A percentile compares a stretch with the other conserved stretches of the same genome.
Evolutionary conservation across 352 stramenopile species (phyloP).

Genomic region (Globisporangium camurandrum): DNA sequence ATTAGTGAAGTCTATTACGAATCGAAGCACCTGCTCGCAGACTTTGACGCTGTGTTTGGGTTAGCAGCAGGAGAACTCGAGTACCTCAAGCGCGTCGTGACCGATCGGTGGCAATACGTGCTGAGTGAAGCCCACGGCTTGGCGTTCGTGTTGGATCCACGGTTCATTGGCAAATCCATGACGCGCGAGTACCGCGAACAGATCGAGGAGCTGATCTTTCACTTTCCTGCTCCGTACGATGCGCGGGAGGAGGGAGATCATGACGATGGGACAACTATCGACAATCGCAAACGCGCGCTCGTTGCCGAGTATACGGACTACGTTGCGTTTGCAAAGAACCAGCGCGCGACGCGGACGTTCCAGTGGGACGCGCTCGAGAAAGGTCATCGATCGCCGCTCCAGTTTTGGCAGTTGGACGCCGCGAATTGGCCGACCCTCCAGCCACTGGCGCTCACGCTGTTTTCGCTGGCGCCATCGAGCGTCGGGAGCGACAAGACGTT

Average conservation of each 20-base stretch:
- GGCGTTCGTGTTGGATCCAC: conserved; percentile 65
- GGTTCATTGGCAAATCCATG: conserved; percentile 82
- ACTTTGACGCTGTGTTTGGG: conserved; percentile 72
- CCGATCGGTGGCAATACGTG: conserved; percentile 65
- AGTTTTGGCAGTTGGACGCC: conserved; percentile 75
- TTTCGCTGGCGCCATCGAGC: conserved; percentile 69
- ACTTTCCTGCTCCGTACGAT: too few relatives aligned
- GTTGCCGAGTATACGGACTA: conserved; percentile 72
- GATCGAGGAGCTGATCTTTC: conserved; percentile 81
- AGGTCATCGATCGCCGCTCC: conserved; percentile 58
- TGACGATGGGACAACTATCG: conserved; percentile 52
- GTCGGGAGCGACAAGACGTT: conserved; percentile 63
- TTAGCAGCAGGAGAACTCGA: conserved; percentile 59
- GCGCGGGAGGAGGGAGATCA: conserved; percentile 62
- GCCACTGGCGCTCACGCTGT: conserved; percentile 62
- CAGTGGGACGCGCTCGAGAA: conserved; percentile 86
- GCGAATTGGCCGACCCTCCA: conserved; percentile 78
- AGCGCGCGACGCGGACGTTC: conserved; percentile 70
- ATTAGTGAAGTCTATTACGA: conserved; percentile 84
- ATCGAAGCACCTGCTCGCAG: conserved; percentile 65
- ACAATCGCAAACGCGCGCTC: conserved; percentile 65
- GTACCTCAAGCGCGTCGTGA: conserved; percentile 82
- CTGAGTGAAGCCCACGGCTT: conserved; percentile 67
- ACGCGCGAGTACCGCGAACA: conserved; percentile 74
- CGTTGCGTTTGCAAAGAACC: conserved; percentile 76